phyloP scores from a whole-genome alignment of 1,284 basidiomycete genomes.

The Malassezia obtusa region DNA sequence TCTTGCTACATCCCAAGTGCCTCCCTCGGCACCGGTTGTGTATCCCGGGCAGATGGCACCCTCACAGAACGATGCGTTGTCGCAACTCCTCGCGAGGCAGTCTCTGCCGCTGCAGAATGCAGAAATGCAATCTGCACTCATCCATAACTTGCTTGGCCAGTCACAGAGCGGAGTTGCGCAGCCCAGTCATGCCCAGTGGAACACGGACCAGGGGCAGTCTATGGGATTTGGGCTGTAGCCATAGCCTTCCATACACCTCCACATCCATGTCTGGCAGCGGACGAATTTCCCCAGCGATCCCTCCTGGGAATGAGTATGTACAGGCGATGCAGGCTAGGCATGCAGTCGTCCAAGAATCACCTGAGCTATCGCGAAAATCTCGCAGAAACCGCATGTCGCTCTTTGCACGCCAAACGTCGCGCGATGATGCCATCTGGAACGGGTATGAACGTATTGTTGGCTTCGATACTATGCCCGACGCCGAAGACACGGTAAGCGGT shows the following conservation, averaged over 20 bases:
- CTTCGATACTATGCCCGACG: conserved; percentile 48
- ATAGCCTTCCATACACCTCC: not conserved
- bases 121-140: too few relatives aligned
- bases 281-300: not conserved
- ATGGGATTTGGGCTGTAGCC: not conserved
- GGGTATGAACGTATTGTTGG: conserved; percentile 42
- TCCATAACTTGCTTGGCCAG: too few relatives aligned
- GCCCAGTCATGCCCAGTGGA: too few relatives aligned
- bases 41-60: too few relatives aligned
- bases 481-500: conserved; percentile 36
- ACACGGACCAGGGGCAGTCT: too few relatives aligned
- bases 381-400: conserved; percentile 11
- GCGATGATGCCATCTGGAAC: conserved; percentile 4
- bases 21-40: too few relatives aligned
- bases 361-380: not conserved
- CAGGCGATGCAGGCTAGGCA: conserved; percentile 1
- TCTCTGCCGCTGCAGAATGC: too few relatives aligned
- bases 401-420: conserved; percentile 1
- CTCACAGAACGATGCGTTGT: too few relatives aligned
- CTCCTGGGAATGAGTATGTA: not conserved
- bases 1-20: too few relatives aligned
- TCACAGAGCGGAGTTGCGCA: too few relatives aligned
- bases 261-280: not conserved
- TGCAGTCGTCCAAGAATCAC: not conserved
- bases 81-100: too few relatives aligned